A percentile compares a stretch with the other conserved stretches of the same genome.
Evolutionary conservation across 1,139 yeast genomes (phyloP).

Genomic region (Geotrichum candidum): DNA sequence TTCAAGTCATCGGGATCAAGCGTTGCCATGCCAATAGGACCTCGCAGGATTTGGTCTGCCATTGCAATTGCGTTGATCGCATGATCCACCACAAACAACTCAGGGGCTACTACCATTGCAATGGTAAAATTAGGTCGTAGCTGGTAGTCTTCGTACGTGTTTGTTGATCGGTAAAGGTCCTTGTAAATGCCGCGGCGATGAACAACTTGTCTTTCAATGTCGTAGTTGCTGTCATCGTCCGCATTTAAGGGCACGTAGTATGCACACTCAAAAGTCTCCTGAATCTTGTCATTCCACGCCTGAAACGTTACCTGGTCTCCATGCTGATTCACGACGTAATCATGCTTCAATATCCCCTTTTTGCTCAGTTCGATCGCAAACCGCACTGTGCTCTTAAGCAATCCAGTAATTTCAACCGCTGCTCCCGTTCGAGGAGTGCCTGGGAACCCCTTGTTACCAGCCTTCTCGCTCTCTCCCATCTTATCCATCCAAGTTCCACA

Average conservation of each 20-base stretch:
- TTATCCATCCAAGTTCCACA: slow-evolving; percentile 99
- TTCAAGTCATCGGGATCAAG: slow-evolving; percentile 89
- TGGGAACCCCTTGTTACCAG: slow-evolving; percentile 82
- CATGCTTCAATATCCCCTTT: slow-evolving; percentile 48
- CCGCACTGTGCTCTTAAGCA: slow-evolving; percentile 74
- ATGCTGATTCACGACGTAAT: slow-evolving; percentile 42
- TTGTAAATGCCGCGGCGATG: slow-evolving; percentile 93
- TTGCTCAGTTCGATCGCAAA: slow-evolving; percentile 61
- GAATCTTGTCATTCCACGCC: slow-evolving; percentile 69
- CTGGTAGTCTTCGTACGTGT: slow-evolving; percentile 90
- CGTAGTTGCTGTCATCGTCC: slow-evolving; percentile 47
- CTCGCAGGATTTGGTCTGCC: slow-evolving; percentile 72
- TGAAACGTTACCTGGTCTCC: slow-evolving; percentile 49
- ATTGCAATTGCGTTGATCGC: slow-evolving; percentile 59
- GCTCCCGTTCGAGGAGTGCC: slow-evolving; percentile 99
- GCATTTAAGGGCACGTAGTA: slow-evolving; percentile 68
- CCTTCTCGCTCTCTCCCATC: slow-evolving; percentile 89
- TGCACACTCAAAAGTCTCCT: slow-evolving; percentile 67
- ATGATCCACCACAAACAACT: slow-evolving; percentile 57
- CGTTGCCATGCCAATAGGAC: slow-evolving; percentile 89
- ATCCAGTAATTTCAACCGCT: slow-evolving; percentile 85
- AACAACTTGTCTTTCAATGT: slow-evolving; percentile 57
- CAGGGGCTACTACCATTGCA: slow-evolving; percentile 93
- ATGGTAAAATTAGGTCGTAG: slow-evolving; percentile 86
- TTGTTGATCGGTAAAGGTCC: slow-evolving; percentile 74